A percentile compares a stretch with the other conserved stretches of the same genome.
phyloP scores from a whole-genome alignment of 139 green algal genomes.

The Chlorella sorokiniana region DNA sequence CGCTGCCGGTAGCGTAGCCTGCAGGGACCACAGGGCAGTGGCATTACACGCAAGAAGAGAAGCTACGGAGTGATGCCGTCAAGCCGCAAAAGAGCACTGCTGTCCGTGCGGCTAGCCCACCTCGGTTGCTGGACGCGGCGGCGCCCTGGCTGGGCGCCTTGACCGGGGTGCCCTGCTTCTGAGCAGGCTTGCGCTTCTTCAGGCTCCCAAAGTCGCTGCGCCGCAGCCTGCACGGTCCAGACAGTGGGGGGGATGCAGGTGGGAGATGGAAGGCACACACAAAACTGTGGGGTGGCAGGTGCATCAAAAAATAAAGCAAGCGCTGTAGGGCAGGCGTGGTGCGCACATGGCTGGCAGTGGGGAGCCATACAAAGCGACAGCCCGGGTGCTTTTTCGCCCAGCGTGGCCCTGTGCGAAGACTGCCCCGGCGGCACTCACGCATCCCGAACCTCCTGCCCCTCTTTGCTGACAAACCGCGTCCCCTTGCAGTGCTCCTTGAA shows the following conservation, averaged over 20 bases:
- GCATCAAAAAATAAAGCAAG: too few relatives aligned
- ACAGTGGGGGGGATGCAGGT: background rate
- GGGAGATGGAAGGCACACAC: background rate
- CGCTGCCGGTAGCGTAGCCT: background rate
- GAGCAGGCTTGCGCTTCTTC: background rate
- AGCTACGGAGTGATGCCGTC: too few relatives aligned
- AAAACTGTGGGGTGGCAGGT: too few relatives aligned
- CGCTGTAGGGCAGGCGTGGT: background rate
- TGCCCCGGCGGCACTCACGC: too few relatives aligned
- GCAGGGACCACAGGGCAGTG: too few relatives aligned
- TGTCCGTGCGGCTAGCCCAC: too few relatives aligned
- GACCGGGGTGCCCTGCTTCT: background rate
- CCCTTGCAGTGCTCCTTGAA: constrained; percentile 19
- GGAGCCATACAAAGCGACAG: too few relatives aligned
- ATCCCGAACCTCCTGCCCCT: background rate
- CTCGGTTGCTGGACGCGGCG: background rate
- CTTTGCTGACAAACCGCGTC: constrained; percentile 1
- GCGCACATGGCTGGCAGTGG: background rate
- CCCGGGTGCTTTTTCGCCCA: too few relatives aligned
- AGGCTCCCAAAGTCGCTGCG: constrained; percentile 3
- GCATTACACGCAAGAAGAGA: too few relatives aligned
- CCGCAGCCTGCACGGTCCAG: background rate
- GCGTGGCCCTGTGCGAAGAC: too few relatives aligned
- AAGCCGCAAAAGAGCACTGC: too few relatives aligned
- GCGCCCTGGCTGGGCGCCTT: background rate